Conservation (phyloP, 1,139 yeast species). For the Candida pseudoviswanathii region DNA sequence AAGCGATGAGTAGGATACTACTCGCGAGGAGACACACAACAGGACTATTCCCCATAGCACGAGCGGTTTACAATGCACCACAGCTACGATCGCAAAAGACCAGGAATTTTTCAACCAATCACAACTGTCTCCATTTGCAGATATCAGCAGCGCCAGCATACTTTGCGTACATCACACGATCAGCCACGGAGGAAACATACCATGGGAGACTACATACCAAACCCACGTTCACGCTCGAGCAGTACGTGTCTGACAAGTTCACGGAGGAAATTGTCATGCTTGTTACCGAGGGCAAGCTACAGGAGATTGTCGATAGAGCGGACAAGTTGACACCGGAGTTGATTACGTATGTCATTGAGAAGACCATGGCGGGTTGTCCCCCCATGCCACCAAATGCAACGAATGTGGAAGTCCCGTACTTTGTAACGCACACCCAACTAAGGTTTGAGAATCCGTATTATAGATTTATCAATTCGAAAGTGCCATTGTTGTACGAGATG, state of each 20-base stretch:
- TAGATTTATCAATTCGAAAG: slow-evolving; percentile 8
- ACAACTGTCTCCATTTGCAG: neutral
- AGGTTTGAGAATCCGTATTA: slow-evolving; percentile 7
- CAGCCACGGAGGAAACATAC: neutral
- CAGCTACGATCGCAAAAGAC: neutral
- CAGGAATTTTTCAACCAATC: neutral
- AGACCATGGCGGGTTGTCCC: slow-evolving; percentile 9
- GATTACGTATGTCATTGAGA: slow-evolving; percentile 2
- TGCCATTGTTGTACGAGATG: slow-evolving; percentile 9
- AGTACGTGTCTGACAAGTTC: neutral
- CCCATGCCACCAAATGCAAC: neutral
- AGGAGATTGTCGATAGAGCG: neutral
- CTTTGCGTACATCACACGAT: neutral
- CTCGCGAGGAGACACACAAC: neutral
- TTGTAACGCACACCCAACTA: slow-evolving; percentile 1
- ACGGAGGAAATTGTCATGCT: neutral
- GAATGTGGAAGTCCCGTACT: slow-evolving; percentile 7
- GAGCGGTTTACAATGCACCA: neutral
- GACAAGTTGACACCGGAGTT: slow-evolving; percentile 3
- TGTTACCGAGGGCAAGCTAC: neutral
- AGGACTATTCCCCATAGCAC: neutral
- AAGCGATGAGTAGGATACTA: neutral
- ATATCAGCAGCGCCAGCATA: neutral
- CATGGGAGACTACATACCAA: neutral
- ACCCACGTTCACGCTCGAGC: neutral